These are phyloP conservation scores for Achaetomium macrosporum DNA, from an alignment of 2,329 filamentous ascomycete genomes.

Conservation along the genomic window DNA sequence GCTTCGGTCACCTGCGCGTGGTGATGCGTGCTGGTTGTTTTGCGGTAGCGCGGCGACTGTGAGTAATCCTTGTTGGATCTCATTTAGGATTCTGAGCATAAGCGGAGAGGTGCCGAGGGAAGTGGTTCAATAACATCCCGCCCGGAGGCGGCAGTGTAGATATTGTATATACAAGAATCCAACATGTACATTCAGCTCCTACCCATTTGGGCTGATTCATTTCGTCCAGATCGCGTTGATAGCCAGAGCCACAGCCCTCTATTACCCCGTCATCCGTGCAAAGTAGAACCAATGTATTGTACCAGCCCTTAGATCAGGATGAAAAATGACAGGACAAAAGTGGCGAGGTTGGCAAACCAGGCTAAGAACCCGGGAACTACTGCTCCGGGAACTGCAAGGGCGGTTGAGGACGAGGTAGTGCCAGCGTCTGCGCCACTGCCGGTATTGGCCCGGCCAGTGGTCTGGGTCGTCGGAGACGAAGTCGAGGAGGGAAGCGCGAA, in stretches of 20 bases:
- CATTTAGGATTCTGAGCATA: too few relatives aligned
- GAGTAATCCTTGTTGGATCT: not conserved
- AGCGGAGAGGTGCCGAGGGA: too few relatives aligned
- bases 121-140: too few relatives aligned
- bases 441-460: not conserved
- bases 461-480: not conserved
- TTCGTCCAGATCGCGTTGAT: too few relatives aligned
- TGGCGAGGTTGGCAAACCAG: constrained; percentile 15
- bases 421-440: not conserved
- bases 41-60: not conserved
- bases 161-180: constrained; percentile 1
- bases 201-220: too few relatives aligned
- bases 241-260: too few relatives aligned
- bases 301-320: constrained; percentile 10
- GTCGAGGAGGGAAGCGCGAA: not conserved
- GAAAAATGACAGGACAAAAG: constrained; percentile 17
- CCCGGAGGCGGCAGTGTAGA: not conserved
- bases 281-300: too few relatives aligned
- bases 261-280: too few relatives aligned
- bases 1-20: not conserved
- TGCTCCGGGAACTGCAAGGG: constrained; percentile 3
- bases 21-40: not conserved
- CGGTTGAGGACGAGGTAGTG: constrained; percentile 2
- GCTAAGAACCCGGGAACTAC: constrained; percentile 6
- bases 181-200: not conserved